Conservation (phyloP, 2,329 filamentous ascomycete species). For the Colletotrichum euphorbiae region DNA sequence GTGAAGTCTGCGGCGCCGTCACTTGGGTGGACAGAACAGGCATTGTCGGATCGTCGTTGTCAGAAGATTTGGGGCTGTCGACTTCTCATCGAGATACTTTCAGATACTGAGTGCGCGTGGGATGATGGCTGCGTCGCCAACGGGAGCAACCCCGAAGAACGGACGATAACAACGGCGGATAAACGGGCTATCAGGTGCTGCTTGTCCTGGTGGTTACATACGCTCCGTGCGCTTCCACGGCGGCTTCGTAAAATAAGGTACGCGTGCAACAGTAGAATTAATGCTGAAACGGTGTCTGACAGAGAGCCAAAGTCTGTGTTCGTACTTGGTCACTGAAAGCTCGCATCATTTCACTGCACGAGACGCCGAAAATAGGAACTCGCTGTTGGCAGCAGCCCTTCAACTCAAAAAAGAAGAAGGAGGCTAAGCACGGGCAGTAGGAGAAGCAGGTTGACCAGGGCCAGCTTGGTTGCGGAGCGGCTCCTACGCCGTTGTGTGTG, state of each 20-base stretch:
- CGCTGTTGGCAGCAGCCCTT: constrained; percentile 16
- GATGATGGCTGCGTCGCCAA: neutral
- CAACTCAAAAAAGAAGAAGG: neutral
- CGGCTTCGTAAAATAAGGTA: constrained; percentile 6
- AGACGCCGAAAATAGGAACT: constrained; percentile 35
- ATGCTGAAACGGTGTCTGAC: constrained; percentile 34
- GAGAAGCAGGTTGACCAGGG: neutral
- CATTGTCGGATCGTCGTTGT: constrained; percentile 7
- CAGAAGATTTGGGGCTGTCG: neutral
- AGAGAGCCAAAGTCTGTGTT: constrained; percentile 21
- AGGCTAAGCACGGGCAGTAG: constrained; percentile 11
- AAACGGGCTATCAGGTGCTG: neutral
- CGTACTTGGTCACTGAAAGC: neutral
- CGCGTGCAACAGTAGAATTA: neutral
- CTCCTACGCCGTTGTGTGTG: neutral
- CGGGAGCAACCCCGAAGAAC: constrained; percentile 8
- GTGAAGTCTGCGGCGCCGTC: neutral
- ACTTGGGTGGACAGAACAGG: neutral
- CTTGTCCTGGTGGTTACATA: neutral
- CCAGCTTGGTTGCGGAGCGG: neutral
- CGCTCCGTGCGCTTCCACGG: constrained; percentile 1
- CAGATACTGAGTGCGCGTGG: neutral
- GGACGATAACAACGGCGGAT: constrained; percentile 6
- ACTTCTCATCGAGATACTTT: constrained; percentile 14
- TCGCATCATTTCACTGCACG: constrained; percentile 12